Evolutionary conservation across 225 moss, liverwort and hornwort genomes (phyloP).

Genomic region (Physcomitrellopsis africana): DNA sequence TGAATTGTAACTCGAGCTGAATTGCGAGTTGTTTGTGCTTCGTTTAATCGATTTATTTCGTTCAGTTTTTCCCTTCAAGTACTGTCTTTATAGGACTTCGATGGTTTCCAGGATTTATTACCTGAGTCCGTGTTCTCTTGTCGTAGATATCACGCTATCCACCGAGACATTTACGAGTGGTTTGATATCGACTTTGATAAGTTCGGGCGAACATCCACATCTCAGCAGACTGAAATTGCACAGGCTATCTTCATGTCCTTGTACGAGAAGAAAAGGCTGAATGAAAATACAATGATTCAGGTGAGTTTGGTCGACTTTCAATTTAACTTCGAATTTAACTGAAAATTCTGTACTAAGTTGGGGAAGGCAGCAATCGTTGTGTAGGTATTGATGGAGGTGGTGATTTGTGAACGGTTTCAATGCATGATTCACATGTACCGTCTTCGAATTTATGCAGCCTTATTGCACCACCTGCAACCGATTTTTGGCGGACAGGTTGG

Average conservation of each 20-base stretch:
- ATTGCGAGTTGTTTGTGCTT: too few species aligned
- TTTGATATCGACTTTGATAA: conserved; percentile 79
- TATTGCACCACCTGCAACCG: conserved; percentile 62
- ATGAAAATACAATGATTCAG: conserved; percentile 76
- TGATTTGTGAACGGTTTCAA: too few species aligned
- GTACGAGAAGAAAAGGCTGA: conserved; percentile 67
- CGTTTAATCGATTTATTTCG: too few species aligned
- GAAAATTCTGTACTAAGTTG: neutral
- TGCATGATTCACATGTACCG: too few species aligned
- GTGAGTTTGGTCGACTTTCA: conserved; percentile 11
- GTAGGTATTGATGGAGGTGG: neutral
- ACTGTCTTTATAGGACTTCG: too few species aligned
- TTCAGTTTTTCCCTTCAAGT: too few species aligned
- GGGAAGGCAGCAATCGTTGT: neutral
- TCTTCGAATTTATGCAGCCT: conserved; percentile 34
- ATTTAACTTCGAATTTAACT: neutral
- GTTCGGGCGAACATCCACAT: conserved; percentile 92
- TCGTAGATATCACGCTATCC: conserved; percentile 60
- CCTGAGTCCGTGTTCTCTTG: conserved; percentile 18
- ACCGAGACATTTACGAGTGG: conserved; percentile 78
- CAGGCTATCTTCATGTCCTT: conserved; percentile 78
- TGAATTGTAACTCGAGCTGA: too few species aligned
- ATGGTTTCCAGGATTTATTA: too few species aligned
- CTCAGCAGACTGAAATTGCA: conserved; percentile 59
- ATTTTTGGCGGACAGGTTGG: conserved; percentile 75